Evolutionary conservation across 495 filamentous ascomycete genomes (phyloP).

Genomic region (Neurospora sp.): DNA sequence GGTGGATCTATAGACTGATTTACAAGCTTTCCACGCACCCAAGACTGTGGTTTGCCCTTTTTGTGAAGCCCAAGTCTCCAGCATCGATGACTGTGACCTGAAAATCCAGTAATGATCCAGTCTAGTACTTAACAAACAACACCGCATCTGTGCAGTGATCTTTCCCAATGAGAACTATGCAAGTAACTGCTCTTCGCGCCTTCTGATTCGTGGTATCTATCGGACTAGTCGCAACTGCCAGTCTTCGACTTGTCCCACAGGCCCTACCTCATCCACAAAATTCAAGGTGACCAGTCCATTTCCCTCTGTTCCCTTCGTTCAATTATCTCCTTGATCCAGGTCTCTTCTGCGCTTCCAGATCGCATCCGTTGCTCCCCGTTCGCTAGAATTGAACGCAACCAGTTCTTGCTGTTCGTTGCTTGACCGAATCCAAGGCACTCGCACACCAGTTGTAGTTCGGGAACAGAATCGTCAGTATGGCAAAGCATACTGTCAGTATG

Average conservation of each 20-base stretch:
- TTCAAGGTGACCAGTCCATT: neutral
- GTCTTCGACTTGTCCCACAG: too few species aligned
- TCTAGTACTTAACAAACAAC: too few species aligned
- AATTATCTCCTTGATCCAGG: neutral
- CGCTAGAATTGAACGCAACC: neutral
- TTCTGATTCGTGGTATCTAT: neutral
- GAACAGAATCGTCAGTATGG: constrained; percentile 1
- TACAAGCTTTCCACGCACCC: neutral
- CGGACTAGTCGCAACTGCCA: too few species aligned
- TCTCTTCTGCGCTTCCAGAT: neutral
- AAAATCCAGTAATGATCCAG: too few species aligned
- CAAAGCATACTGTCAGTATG: constrained; percentile 11
- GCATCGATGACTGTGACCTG: too few species aligned
- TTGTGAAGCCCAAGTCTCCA: neutral
- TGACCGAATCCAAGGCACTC: neutral
- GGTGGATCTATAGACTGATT: neutral
- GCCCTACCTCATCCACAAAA: too few species aligned
- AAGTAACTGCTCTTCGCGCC: neutral
- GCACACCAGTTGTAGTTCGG: neutral
- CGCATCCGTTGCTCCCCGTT: neutral
- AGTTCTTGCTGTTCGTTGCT: neutral
- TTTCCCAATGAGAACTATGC: neutral
- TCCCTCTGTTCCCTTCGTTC: neutral
- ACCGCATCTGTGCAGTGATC: neutral
- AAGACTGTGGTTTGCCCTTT: neutral